Conservation (phyloP, 306 rosid species). For the Erythrophleum fordii region DNA sequence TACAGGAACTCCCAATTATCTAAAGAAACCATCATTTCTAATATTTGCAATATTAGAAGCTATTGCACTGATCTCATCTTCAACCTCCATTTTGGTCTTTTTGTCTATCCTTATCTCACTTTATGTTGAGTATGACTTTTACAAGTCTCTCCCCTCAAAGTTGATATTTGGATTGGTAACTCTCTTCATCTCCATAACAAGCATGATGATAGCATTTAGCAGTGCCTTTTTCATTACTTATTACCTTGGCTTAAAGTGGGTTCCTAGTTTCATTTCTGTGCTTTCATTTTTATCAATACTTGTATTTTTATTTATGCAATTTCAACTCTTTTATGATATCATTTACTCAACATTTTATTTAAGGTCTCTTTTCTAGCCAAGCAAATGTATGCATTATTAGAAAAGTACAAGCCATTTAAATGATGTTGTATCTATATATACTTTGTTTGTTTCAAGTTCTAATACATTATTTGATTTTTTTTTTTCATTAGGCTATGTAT, state of each 20-base stretch:
- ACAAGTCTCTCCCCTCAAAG: no score
- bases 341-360: slow-evolving; percentile 39
- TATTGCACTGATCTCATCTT: no score
- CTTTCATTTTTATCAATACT: slow-evolving; percentile 25
- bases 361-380: slow-evolving; percentile 27
- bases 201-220: neutral
- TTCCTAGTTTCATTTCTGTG: slow-evolving; percentile 30
- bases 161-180: neutral
- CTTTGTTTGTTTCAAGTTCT: neutral
- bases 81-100: no score
- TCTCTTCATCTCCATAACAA: slow-evolving; percentile 44
- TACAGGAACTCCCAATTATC: no score
- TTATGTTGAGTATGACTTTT: no score
- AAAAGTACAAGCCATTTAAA: neutral
- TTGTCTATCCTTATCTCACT: no score
- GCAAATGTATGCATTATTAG: neutral
- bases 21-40: no score
- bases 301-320: slow-evolving; percentile 31
- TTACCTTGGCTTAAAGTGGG: slow-evolving; percentile 20
- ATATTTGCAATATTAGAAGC: no score
- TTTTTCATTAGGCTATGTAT: no score
- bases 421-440: neutral
- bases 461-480: no score
- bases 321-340: slow-evolving; percentile 34
- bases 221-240: neutral